phyloP scores from a whole-genome alignment of 352 stramenopile genomes.

The Thalassiosira gravida region DNA sequence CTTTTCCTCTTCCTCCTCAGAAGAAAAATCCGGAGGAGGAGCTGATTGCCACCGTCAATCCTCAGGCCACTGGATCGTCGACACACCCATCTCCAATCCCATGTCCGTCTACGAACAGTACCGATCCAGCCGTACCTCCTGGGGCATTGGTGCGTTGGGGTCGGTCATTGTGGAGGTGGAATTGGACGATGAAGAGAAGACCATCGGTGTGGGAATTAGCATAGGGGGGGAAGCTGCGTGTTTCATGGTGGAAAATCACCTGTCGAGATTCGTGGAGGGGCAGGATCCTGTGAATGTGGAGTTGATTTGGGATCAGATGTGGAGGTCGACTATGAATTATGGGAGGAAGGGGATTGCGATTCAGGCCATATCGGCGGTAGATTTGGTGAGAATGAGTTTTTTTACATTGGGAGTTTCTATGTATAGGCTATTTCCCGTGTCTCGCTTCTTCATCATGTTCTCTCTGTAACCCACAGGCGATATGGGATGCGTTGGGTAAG shows the following conservation, averaged over 20 bases:
- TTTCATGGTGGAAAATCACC: slow-evolving; percentile 73
- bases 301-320: slow-evolving; percentile 80
- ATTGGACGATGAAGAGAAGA: slow-evolving; percentile 48
- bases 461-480: slow-evolving; percentile 25
- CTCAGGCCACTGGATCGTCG: slow-evolving; percentile 74
- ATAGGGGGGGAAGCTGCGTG: slow-evolving; percentile 72
- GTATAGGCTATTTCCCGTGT: no score
- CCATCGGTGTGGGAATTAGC: slow-evolving; percentile 61
- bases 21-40: slow-evolving; percentile 57
- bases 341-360: slow-evolving; percentile 69
- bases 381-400: slow-evolving; percentile 32
- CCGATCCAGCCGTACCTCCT: slow-evolving; percentile 54
- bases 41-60: slow-evolving; percentile 72
- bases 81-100: slow-evolving; percentile 68
- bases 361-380: slow-evolving; percentile 65
- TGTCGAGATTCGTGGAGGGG: slow-evolving; percentile 66
- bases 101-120: slow-evolving; percentile 69
- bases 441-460: background rate
- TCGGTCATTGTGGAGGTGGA: slow-evolving; percentile 73
- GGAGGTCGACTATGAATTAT: slow-evolving; percentile 70
- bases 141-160: slow-evolving; percentile 73
- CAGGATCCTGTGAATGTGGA: slow-evolving; percentile 71
- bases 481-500: slow-evolving; percentile 76
- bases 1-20: slow-evolving; percentile 39
- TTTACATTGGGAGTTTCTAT: no score